Percentiles rank a stretch among this genome's conserved stretches.
Conservation (phyloP, 1,139 yeast species). For the Kodamaea sp. region DNA sequence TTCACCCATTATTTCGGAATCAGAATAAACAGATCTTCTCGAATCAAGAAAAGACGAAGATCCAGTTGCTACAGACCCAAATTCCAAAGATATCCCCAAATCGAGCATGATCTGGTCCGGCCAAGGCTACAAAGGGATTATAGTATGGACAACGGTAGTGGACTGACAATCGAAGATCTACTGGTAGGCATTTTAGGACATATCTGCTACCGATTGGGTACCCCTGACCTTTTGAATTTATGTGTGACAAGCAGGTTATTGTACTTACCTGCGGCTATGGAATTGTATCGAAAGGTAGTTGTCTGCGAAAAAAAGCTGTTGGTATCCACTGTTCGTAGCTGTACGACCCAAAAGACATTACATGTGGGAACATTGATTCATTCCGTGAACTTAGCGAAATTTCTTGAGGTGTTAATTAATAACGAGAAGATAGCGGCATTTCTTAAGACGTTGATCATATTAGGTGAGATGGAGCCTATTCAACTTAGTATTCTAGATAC, state of each 20-base stretch:
- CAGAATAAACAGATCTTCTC: background rate
- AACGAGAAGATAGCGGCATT: conserved; percentile 14
- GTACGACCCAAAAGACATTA: conserved; percentile 11
- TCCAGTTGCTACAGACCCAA: conserved; percentile 5
- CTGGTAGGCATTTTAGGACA: conserved; percentile 13
- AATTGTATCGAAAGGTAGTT: conserved; percentile 19
- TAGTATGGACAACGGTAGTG: background rate
- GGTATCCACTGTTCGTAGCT: conserved; percentile 9
- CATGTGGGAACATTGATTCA: conserved; percentile 22
- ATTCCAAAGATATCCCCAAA: conserved; percentile 2
- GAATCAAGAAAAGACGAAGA: conserved; percentile 1
- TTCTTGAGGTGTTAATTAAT: conserved; percentile 14
- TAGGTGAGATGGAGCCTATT: conserved; percentile 1
- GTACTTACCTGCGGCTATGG: conserved; percentile 20
- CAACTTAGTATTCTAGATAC: background rate
- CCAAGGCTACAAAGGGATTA: background rate
- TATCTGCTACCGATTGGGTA: conserved; percentile 15
- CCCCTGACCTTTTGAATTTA: conserved; percentile 19
- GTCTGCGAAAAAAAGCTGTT: conserved; percentile 15
- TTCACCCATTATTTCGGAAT: no score
- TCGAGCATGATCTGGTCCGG: background rate
- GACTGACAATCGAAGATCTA: conserved; percentile 6
- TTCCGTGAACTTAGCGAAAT: conserved; percentile 9
- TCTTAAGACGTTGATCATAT: conserved; percentile 13
- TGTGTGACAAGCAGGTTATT: conserved; percentile 17